A percentile compares a stretch with the other conserved stretches of the same genome.
These are phyloP conservation scores for Pseudocercospora cruenta DNA, from an alignment of 2,329 filamentous ascomycete species.

Conservation along the genomic window DNA sequence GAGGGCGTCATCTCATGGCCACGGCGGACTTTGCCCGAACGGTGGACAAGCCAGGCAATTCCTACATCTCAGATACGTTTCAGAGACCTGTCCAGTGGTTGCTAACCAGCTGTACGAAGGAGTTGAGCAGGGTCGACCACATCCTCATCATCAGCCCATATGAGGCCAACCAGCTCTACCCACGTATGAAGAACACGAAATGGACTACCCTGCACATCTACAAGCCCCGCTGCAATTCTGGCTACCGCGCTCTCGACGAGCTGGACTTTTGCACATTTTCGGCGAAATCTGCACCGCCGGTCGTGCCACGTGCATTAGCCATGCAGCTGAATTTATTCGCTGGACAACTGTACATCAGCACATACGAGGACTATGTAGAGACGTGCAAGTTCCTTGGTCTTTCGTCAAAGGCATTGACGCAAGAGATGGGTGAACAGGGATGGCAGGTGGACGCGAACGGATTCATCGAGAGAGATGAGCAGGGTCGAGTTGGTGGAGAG, in stretches of 20 bases:
- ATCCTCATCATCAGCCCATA: slow-evolving; percentile 64
- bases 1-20: slow-evolving; percentile 22
- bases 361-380: slow-evolving; percentile 57
- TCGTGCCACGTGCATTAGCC: slow-evolving; percentile 36
- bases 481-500: neutral
- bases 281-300: neutral
- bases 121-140: neutral
- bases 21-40: slow-evolving; percentile 22
- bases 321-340: slow-evolving; percentile 67
- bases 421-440: slow-evolving; percentile 6
- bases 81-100: slow-evolving; percentile 61
- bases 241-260: slow-evolving; percentile 47
- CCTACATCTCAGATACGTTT: slow-evolving; percentile 48
- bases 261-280: slow-evolving; percentile 52
- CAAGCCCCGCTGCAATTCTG: slow-evolving; percentile 54
- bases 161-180: slow-evolving; percentile 60
- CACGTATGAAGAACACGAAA: slow-evolving; percentile 41
- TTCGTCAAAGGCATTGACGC: neutral
- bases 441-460: slow-evolving; percentile 29
- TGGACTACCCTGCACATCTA: slow-evolving; percentile 49
- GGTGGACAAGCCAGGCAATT: slow-evolving; percentile 1
- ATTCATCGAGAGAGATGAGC: slow-evolving; percentile 23
- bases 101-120: slow-evolving; percentile 39
- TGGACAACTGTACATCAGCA: slow-evolving; percentile 66
- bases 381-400: slow-evolving; percentile 60